Evolutionary conservation across 1,284 basidiomycete species (phyloP).

Genomic region (Fomitopsis betulina): DNA sequence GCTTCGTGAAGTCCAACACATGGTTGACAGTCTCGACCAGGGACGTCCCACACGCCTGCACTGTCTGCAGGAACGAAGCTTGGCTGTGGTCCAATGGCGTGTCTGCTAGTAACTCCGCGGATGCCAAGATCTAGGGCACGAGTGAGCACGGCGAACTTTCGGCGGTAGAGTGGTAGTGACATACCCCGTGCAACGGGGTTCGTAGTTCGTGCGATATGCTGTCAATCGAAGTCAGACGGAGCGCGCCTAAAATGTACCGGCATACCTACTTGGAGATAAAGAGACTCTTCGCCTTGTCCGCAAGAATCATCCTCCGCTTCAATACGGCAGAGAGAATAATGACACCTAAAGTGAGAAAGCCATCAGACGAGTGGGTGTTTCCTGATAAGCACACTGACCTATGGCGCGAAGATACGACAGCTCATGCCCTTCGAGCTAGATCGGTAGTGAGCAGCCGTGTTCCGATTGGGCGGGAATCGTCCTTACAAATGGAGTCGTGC

Average conservation of each 20-base stretch:
- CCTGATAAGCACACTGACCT: constrained; percentile 34
- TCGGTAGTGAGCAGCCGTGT: background rate
- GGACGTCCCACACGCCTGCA: constrained; percentile 83
- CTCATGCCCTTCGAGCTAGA: constrained; percentile 85
- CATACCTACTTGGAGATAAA: constrained; percentile 81
- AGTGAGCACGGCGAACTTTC: constrained; percentile 8
- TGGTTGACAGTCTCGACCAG: constrained; percentile 91
- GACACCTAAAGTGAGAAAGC: constrained; percentile 51
- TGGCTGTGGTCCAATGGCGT: constrained; percentile 81
- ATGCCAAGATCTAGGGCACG: constrained; percentile 69
- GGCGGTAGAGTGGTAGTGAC: constrained; percentile 15
- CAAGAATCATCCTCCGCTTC: constrained; percentile 89
- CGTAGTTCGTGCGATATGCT: constrained; percentile 94
- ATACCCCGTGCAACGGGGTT: constrained; percentile 83
- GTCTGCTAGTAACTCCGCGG: constrained; percentile 84
- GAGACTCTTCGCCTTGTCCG: constrained; percentile 88
- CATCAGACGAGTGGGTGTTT: background rate
- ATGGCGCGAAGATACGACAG: constrained; percentile 89
- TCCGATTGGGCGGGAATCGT: constrained; percentile 5
- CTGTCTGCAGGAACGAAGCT: constrained; percentile 83
- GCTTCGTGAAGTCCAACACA: constrained; percentile 94
- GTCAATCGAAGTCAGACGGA: constrained; percentile 8
- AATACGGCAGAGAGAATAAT: constrained; percentile 93
- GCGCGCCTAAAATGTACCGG: constrained; percentile 14
- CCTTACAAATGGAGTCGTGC: constrained; percentile 75